A percentile compares a stretch with the other conserved stretches of the same genome.
Conservation (phyloP, 305 asterid species). For the Fraxinus floribunda region DNA sequence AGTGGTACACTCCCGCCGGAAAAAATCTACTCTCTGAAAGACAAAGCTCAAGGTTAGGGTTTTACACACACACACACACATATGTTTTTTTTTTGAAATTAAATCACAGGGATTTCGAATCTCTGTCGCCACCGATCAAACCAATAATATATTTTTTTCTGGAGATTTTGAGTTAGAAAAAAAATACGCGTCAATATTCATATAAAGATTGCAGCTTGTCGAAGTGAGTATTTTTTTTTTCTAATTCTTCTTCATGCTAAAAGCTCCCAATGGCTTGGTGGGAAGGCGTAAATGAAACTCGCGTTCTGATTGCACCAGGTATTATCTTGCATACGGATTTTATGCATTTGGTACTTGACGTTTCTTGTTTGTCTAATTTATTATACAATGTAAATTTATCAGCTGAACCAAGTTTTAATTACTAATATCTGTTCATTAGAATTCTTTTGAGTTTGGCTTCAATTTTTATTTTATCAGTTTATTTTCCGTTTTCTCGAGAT, state of each 20-base stretch:
- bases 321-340: constrained; percentile 1
- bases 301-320: constrained; percentile 77
- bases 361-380: neutral
- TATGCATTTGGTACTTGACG: neutral
- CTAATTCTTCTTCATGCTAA: neutral
- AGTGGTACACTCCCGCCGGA: constrained; percentile 19
- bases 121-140: neutral
- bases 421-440: neutral
- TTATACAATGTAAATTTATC: neutral
- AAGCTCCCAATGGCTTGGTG: constrained; percentile 66
- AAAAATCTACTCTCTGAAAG: neutral
- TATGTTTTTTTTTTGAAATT: neutral
- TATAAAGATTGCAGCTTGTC: constrained; percentile 10
- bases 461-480: neutral
- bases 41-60: constrained; percentile 24
- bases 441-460: neutral
- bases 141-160: neutral
- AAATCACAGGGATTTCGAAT: neutral
- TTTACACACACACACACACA: neutral
- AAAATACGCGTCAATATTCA: neutral
- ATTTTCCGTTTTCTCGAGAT: neutral
- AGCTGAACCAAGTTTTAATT: neutral
- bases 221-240: constrained; percentile 13
- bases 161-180: neutral
- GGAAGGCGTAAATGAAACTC: constrained; percentile 61